Percentiles rank a stretch among this genome's conserved stretches.
Evolutionary conservation across 2,329 filamentous ascomycete species (phyloP).

Genomic region (Ophiostoma populinum): DNA sequence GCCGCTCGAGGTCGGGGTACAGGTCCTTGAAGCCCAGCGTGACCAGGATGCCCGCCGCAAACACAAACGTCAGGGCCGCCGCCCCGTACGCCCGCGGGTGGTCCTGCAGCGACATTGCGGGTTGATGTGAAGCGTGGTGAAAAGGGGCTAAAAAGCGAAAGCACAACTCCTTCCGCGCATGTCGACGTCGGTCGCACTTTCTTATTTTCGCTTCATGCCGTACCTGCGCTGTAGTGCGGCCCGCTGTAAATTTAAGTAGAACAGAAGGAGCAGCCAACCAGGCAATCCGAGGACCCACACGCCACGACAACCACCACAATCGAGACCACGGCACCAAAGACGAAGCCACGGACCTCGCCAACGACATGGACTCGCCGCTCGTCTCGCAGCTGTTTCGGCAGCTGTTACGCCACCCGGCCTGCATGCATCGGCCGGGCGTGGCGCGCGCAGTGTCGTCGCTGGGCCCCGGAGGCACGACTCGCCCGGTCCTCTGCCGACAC

Average conservation of each 20-base stretch:
- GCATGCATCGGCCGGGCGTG: slow-evolving; percentile 33
- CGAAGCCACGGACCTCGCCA: not conserved
- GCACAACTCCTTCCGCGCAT: too few species aligned
- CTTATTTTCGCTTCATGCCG: too few species aligned
- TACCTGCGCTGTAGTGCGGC: too few species aligned
- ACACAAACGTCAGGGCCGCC: slow-evolving; percentile 52
- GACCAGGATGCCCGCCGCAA: slow-evolving; percentile 58
- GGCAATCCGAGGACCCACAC: too few species aligned
- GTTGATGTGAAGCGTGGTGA: too few species aligned
- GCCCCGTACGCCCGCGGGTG: slow-evolving; percentile 45
- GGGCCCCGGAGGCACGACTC: too few species aligned
- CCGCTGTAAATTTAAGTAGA: too few species aligned
- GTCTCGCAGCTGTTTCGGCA: slow-evolving; percentile 58
- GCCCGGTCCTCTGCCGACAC: too few species aligned
- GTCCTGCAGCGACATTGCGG: slow-evolving; percentile 42
- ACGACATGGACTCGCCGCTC: slow-evolving; percentile 11
- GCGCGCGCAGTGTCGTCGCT: slow-evolving; percentile 21
- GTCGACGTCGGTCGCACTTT: too few species aligned
- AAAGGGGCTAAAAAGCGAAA: too few species aligned
- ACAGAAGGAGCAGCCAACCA: too few species aligned
- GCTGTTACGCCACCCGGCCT: slow-evolving; percentile 61
- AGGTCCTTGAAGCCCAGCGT: slow-evolving; percentile 67
- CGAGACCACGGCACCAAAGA: not conserved
- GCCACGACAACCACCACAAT: not conserved
- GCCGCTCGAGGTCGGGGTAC: slow-evolving; percentile 54